Conservation (phyloP, 352 stramenopile genomes). For the Phytophthora sojae region DNA sequence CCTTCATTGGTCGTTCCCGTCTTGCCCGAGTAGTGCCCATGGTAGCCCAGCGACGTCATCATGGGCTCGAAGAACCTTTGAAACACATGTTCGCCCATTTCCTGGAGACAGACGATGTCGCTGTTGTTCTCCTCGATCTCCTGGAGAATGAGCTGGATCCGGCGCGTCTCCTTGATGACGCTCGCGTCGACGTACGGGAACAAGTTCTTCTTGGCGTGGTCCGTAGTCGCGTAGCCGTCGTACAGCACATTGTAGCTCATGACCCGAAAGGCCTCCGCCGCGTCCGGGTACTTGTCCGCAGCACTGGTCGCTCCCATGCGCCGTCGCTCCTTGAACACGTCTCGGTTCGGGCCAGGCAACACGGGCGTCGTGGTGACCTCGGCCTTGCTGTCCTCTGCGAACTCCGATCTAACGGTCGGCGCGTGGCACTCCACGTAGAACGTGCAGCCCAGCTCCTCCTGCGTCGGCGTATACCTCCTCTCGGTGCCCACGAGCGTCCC, state of each 20-base stretch:
- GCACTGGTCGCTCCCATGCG: slow-evolving; percentile 22
- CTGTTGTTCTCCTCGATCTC: slow-evolving; percentile 72
- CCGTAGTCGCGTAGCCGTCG: slow-evolving; percentile 71
- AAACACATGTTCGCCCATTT: slow-evolving; percentile 72
- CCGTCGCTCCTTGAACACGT: slow-evolving; percentile 57
- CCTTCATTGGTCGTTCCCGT: slow-evolving; percentile 76
- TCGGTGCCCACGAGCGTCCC: slow-evolving; percentile 25
- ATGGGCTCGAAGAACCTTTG: slow-evolving; percentile 67
- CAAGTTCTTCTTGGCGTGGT: slow-evolving; percentile 60
- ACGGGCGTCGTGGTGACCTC: slow-evolving; percentile 47
- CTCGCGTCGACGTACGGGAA: slow-evolving; percentile 64
- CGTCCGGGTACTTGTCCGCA: slow-evolving; percentile 17
- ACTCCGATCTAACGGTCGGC: slow-evolving; percentile 38
- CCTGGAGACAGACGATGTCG: slow-evolving; percentile 78
- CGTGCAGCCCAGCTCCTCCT: slow-evolving; percentile 46
- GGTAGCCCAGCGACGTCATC: slow-evolving; percentile 56
- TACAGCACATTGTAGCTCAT: slow-evolving; percentile 89
- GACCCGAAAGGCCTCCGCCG: slow-evolving; percentile 57
- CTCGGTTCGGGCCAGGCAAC: slow-evolving; percentile 53
- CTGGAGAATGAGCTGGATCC: slow-evolving; percentile 78
- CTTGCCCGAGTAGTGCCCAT: slow-evolving; percentile 68
- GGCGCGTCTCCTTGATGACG: slow-evolving; percentile 67
- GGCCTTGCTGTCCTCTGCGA: slow-evolving; percentile 47
- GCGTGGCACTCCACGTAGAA: slow-evolving; percentile 71
- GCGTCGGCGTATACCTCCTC: slow-evolving; percentile 51